Evolutionary conservation across 1,284 basidiomycete genomes (phyloP).

Genomic region (Ceratobasidium sp.): DNA sequence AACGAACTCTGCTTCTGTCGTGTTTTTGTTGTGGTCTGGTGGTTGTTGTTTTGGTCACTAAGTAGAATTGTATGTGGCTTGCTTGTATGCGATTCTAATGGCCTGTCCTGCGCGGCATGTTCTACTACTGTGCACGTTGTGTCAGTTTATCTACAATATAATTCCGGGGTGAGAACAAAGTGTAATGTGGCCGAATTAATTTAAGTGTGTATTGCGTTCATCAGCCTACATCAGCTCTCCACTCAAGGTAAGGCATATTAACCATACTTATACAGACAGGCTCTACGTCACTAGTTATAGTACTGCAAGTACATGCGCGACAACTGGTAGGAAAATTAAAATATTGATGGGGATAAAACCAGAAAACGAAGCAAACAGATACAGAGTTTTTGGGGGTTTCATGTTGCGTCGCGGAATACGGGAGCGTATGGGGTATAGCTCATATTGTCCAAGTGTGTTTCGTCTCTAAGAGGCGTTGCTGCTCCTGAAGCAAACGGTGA

Average conservation of each 20-base stretch:
- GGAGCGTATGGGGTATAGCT: slow-evolving; percentile 37
- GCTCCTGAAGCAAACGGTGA: slow-evolving; percentile 57
- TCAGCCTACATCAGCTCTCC: background rate
- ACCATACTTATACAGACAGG: slow-evolving; percentile 5
- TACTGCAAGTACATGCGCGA: slow-evolving; percentile 30
- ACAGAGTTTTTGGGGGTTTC: slow-evolving; percentile 3
- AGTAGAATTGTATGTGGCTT: too few species aligned
- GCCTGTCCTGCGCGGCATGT: too few species aligned
- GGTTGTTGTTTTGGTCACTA: too few species aligned
- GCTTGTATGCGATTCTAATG: too few species aligned
- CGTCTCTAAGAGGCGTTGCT: slow-evolving; percentile 54
- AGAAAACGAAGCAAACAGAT: slow-evolving; percentile 2
- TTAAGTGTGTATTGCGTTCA: background rate
- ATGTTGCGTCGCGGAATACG: slow-evolving; percentile 34
- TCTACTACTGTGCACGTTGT: too few species aligned
- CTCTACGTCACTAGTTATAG: slow-evolving; percentile 8
- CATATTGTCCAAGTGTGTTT: slow-evolving; percentile 13
- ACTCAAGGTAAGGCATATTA: background rate
- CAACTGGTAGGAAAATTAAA: slow-evolving; percentile 13
- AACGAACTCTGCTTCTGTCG: background rate
- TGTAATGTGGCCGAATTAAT: background rate
- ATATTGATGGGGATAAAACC: background rate
- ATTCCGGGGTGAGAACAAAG: background rate
- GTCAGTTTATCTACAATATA: background rate
- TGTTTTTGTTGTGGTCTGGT: too few species aligned